These are phyloP conservation scores for Solanum paucissectum DNA, from an alignment of 257 asterid species.

Conservation along the genomic window DNA sequence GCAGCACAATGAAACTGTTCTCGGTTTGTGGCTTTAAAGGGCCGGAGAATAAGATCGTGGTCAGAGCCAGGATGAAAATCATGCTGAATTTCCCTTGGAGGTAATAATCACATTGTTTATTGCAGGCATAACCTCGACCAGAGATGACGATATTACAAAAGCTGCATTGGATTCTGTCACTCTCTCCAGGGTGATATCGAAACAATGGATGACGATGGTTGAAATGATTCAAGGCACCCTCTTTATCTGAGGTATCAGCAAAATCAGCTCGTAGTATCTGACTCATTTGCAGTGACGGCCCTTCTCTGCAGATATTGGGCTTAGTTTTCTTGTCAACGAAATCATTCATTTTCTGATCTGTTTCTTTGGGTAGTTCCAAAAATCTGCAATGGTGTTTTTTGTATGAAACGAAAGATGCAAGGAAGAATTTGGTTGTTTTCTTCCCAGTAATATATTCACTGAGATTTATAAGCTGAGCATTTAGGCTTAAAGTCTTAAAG, in stretches of 20 bases:
- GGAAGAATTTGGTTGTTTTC: not conserved
- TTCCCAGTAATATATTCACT: too few species aligned
- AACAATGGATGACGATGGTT: not conserved
- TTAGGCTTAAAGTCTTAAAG: too few species aligned
- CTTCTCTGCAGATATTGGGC: not conserved
- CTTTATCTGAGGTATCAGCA: not conserved
- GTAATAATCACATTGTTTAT: not conserved
- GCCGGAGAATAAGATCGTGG: not conserved
- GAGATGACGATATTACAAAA: not conserved
- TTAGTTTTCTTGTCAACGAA: not conserved
- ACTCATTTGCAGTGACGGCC: not conserved
- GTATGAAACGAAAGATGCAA: too few species aligned
- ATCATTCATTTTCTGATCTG: not conserved
- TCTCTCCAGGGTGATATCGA: accelerated
- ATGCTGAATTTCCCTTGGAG: not conserved
- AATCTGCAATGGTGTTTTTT: too few species aligned
- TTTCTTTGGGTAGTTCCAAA: not conserved
- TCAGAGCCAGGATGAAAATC: not conserved
- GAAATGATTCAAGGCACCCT: not conserved
- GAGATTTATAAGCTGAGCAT: too few species aligned
- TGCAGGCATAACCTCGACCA: not conserved
- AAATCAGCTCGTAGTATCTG: not conserved
- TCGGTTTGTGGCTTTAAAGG: not conserved
- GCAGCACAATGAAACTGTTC: not conserved
- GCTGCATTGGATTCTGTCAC: not conserved